phyloP scores from a whole-genome alignment of 106 monocot species.

The Dendrobium huoshanense region DNA sequence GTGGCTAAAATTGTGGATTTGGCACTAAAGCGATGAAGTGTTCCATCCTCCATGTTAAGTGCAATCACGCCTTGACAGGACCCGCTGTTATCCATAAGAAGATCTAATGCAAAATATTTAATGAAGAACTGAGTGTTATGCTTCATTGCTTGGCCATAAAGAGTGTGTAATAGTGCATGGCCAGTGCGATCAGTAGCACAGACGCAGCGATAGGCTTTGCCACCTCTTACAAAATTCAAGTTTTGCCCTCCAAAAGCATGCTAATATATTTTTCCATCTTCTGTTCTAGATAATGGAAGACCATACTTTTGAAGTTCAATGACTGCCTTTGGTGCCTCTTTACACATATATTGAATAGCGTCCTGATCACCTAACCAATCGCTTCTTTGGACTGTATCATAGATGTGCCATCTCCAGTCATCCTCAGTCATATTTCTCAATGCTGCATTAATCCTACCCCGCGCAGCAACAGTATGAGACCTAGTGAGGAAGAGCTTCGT shows the following conservation, averaged over 20 bases:
- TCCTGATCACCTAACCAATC: conserved; percentile 99
- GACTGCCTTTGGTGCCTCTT: conserved; percentile 91
- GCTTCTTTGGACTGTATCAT: conserved; percentile 97
- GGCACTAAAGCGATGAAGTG: conserved; percentile 70
- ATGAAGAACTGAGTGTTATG: conserved; percentile 85
- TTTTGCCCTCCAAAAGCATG: conserved; percentile 95
- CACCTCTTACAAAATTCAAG: conserved; percentile 97
- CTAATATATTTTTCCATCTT: conserved; percentile 88
- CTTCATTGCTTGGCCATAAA: conserved; percentile 93
- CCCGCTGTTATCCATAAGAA: conserved; percentile 67
- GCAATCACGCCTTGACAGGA: conserved; percentile 73
- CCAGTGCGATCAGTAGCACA: conserved; percentile 98
- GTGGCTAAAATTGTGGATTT: conserved; percentile 65
- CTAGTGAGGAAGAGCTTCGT: conserved; percentile 79
- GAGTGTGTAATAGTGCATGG: conserved; percentile 90
- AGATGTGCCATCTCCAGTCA: conserved; percentile 99
- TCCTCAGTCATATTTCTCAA: conserved; percentile 96
- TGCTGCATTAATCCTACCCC: conserved; percentile 99
- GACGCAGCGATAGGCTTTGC: conserved; percentile 98
- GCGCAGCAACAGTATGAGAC: conserved; percentile 71
- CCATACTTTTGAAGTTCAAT: conserved; percentile 99
- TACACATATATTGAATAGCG: conserved; percentile 84
- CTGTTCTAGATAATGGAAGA: conserved; percentile 88
- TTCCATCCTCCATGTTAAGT: conserved; percentile 86
- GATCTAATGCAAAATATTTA: conserved; percentile 79